Conservation (phyloP, 2,329 filamentous ascomycete genomes). For the Aspergillus quadricinctus region DNA sequence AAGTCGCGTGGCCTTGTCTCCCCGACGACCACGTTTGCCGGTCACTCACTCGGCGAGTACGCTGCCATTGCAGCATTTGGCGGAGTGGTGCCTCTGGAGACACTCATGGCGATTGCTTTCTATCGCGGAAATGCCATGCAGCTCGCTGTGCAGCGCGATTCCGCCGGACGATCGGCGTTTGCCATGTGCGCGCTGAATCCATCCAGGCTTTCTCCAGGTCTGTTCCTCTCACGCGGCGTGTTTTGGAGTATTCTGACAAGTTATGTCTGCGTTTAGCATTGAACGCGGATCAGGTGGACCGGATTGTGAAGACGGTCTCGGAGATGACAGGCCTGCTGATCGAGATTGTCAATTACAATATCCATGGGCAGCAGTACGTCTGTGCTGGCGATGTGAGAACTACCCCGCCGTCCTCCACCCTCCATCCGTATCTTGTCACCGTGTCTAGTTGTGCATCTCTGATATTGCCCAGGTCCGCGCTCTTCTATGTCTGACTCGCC, state of each 20-base stretch:
- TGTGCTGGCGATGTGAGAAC: slow-evolving; percentile 53
- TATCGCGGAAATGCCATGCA: slow-evolving; percentile 98
- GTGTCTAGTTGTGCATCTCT: no score
- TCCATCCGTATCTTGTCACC: no score
- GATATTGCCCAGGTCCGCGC: no score
- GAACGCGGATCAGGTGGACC: slow-evolving; percentile 45
- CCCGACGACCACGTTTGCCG: slow-evolving; percentile 88
- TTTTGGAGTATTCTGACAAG: no score
- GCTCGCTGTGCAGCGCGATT: slow-evolving; percentile 92
- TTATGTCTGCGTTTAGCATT: no score
- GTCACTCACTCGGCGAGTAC: slow-evolving; percentile 95
- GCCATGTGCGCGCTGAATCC: slow-evolving; percentile 97
- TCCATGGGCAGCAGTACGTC: slow-evolving; percentile 62
- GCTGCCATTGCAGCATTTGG: slow-evolving; percentile 89
- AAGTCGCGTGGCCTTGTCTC: slow-evolving; percentile 89
- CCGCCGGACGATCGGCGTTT: slow-evolving; percentile 85
- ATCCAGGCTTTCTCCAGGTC: slow-evolving; percentile 87
- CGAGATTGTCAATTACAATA: slow-evolving; percentile 93
- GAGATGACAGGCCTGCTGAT: slow-evolving; percentile 82
- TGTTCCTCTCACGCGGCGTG: no score
- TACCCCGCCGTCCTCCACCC: no score
- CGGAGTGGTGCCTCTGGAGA: slow-evolving; percentile 95
- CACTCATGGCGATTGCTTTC: slow-evolving; percentile 91
- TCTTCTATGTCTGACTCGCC: no score
- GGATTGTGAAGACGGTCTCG: slow-evolving; percentile 62